Conservation (phyloP, 768 basidiomycete genomes). For the Suillus americanus region DNA sequence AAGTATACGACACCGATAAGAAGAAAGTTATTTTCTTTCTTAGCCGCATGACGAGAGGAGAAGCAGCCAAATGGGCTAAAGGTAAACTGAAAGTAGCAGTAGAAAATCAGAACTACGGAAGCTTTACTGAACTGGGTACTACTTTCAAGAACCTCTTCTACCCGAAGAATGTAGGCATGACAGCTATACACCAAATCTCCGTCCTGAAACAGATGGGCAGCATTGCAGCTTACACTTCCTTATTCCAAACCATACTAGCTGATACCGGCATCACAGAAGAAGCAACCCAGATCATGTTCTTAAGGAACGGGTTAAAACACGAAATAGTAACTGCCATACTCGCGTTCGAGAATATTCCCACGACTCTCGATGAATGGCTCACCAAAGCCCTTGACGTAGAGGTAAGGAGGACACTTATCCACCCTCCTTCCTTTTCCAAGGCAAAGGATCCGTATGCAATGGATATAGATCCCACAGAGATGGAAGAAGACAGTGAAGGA, state of each 20-base stretch:
- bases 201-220: too few relatives aligned
- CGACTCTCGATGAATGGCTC: rapidly evolving
- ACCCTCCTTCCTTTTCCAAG: too few relatives aligned
- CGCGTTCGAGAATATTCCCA: rapidly evolving
- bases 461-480: too few relatives aligned
- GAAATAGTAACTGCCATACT: rapidly evolving
- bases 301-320: rapidly evolving
- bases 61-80: too few relatives aligned
- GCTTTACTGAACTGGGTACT: rapidly evolving
- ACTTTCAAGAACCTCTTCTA: too few relatives aligned
- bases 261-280: too few relatives aligned
- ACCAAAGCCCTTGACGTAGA: rapidly evolving
- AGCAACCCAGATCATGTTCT: rapidly evolving
- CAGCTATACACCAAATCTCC: rapidly evolving
- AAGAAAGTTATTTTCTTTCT: too few relatives aligned
- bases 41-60: too few relatives aligned
- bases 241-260: too few relatives aligned
- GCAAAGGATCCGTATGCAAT: rapidly evolving
- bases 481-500: too few relatives aligned
- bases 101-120: rapidly evolving
- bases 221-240: rapidly evolving
- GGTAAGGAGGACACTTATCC: rapidly evolving
- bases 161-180: rapidly evolving
- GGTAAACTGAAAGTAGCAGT: rapidly evolving
- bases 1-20: too few relatives aligned